Conservation (phyloP, 495 filamentous ascomycete species). For the Talaromyces proteolyticus region DNA sequence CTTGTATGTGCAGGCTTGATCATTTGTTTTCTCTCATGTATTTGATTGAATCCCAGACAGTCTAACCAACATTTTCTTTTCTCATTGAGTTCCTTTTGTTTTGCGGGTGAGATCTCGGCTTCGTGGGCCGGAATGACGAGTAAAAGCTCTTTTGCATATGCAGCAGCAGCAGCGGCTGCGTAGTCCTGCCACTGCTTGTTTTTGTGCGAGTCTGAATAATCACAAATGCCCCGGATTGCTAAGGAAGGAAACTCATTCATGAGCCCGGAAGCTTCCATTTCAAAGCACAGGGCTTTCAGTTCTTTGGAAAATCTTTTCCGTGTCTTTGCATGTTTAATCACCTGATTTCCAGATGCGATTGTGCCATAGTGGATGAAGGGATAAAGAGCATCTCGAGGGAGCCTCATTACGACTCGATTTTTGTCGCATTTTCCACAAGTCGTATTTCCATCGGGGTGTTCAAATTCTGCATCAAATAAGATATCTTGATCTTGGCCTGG, state of each 20-base stretch:
- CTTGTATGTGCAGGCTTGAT: constrained; percentile 21
- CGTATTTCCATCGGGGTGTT: constrained; percentile 19
- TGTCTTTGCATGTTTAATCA: constrained; percentile 19
- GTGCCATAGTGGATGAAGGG: constrained; percentile 20
- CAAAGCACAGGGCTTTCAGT: constrained; percentile 25
- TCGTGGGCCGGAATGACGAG: not conserved
- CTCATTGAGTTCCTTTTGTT: not conserved
- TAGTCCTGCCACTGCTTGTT: constrained; percentile 24
- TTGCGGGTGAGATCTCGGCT: not conserved
- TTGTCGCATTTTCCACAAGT: constrained; percentile 11
- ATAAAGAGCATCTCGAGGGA: not conserved
- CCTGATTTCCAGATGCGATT: constrained; percentile 21
- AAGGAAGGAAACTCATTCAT: constrained; percentile 28
- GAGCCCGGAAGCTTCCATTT: constrained; percentile 32
- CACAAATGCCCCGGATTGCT: constrained; percentile 28
- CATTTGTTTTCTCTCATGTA: constrained; percentile 14
- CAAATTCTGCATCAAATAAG: constrained; percentile 13
- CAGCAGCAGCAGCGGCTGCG: not conserved
- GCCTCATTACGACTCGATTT: not conserved
- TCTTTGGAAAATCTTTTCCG: constrained; percentile 22
- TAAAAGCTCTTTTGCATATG: not conserved
- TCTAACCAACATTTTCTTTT: constrained; percentile 10
- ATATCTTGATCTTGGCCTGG: constrained; percentile 8
- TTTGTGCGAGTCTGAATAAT: constrained; percentile 31
- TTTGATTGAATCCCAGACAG: constrained; percentile 24